Percentiles rank a stretch among this genome's conserved stretches.
These are phyloP conservation scores for Vitis labrusca DNA, from an alignment of 164 flowering plant species.

Conservation along the genomic window DNA sequence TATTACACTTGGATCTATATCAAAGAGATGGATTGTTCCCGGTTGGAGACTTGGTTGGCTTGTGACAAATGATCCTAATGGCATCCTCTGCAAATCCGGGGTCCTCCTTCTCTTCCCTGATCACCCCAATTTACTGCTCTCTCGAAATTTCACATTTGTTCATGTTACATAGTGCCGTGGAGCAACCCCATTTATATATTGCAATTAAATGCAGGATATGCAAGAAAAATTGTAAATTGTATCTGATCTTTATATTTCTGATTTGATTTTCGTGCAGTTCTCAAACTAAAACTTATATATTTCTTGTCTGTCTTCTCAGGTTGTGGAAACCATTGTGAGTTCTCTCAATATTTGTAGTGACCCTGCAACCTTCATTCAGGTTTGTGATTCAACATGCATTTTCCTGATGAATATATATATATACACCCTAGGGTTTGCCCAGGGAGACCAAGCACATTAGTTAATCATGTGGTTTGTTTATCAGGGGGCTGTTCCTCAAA, in stretches of 20 bases:
- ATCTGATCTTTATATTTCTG: no score
- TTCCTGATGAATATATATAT: neutral
- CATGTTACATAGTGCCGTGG: no score
- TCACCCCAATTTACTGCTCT: no score
- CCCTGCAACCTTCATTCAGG: conserved; percentile 87
- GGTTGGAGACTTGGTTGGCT: conserved; percentile 98
- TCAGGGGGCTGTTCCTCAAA: conserved; percentile 77
- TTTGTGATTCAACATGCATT: conserved; percentile 6
- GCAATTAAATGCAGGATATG: no score
- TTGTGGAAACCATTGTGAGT: conserved; percentile 59
- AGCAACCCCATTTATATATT: no score
- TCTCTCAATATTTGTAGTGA: conserved; percentile 63
- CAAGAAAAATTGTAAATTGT: no score
- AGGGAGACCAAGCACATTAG: no score
- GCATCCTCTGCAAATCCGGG: conserved; percentile 25
- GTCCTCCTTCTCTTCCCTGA: no score
- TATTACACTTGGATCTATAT: conserved; percentile 85
- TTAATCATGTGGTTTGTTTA: neutral
- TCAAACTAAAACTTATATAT: neutral
- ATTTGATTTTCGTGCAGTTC: neutral
- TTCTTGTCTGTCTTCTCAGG: conserved; percentile 26
- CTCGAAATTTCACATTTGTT: no score
- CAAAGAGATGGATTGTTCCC: conserved; percentile 97
- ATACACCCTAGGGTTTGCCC: no score
- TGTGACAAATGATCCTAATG: conserved; percentile 68